phyloP scores from a whole-genome alignment of 495 filamentous ascomycete species.

The Podospora pseudocomata region DNA sequence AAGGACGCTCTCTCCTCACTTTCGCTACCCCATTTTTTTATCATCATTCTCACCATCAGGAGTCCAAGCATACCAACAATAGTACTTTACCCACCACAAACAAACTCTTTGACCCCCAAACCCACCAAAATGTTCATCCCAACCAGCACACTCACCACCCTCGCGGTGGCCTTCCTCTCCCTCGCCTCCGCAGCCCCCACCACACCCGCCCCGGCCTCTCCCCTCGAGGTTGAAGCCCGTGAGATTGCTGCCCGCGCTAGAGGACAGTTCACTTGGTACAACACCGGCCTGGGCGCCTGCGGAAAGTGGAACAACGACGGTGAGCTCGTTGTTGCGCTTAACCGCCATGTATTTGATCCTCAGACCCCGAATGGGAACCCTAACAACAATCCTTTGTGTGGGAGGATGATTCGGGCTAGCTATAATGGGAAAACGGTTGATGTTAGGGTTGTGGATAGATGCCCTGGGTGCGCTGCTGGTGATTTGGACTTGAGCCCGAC shows the following conservation, averaged over 20 bases:
- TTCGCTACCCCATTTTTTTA: background rate
- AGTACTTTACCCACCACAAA: background rate
- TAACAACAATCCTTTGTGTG: constrained; percentile 34
- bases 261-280: constrained; percentile 46
- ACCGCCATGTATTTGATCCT: constrained; percentile 30
- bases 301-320: constrained; percentile 23
- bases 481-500: background rate
- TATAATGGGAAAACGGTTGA: constrained; percentile 28
- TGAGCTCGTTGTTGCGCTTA: constrained; percentile 47
- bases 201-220: background rate
- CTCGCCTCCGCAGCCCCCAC: background rate
- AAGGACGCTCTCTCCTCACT: background rate
- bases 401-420: constrained; percentile 23
- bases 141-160: background rate
- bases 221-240: background rate
- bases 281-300: constrained; percentile 51
- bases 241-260: background rate
- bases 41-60: background rate
- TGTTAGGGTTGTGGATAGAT: constrained; percentile 33
- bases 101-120: background rate
- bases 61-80: background rate
- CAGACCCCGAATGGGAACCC: constrained; percentile 31
- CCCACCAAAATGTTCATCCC: constrained; percentile 7
- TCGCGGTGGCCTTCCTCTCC: background rate
- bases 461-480: constrained; percentile 10